These are phyloP conservation scores for Fusarium sterilihyphosum DNA, from an alignment of 2,329 filamentous ascomycete species.

Conservation along the genomic window DNA sequence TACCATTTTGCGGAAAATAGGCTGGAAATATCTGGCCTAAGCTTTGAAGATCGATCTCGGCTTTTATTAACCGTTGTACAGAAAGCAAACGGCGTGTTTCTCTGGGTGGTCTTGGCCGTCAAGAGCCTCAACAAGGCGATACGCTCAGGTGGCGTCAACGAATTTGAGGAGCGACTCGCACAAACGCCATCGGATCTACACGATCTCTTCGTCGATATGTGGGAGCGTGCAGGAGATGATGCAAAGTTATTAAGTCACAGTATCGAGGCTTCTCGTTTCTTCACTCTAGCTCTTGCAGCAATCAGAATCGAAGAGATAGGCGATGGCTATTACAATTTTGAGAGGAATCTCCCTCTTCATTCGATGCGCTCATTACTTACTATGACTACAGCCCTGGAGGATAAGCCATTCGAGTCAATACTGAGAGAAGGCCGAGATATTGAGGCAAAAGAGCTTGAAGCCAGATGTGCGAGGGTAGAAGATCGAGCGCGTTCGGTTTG, in stretches of 20 bases:
- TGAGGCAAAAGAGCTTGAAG: rapidly evolving
- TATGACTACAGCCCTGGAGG: neutral
- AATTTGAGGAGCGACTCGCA: neutral
- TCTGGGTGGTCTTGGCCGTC: neutral
- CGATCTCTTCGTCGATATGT: neutral
- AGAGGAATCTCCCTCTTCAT: no score
- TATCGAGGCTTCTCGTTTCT: rapidly evolving
- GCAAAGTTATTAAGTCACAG: rapidly evolving
- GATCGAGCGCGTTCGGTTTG: neutral
- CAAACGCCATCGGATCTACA: neutral
- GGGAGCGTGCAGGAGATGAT: neutral
- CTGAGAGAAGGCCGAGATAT: rapidly evolving
- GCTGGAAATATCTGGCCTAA: rapidly evolving
- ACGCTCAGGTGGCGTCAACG: rapidly evolving
- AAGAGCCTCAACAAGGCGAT: neutral
- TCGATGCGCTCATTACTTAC: neutral
- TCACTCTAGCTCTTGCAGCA: rapidly evolving
- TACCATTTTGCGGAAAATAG: rapidly evolving
- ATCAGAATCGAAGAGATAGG: no score
- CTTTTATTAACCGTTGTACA: rapidly evolving
- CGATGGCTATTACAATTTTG: no score
- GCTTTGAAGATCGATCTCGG: rapidly evolving
- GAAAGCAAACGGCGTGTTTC: neutral
- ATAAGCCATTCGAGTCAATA: rapidly evolving
- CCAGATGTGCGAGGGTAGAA: neutral